A percentile compares a stretch with the other conserved stretches of the same genome.
These are phyloP conservation scores for Macrolepiota albuminosa DNA, from an alignment of 768 basidiomycete species.

Conservation along the genomic window DNA sequence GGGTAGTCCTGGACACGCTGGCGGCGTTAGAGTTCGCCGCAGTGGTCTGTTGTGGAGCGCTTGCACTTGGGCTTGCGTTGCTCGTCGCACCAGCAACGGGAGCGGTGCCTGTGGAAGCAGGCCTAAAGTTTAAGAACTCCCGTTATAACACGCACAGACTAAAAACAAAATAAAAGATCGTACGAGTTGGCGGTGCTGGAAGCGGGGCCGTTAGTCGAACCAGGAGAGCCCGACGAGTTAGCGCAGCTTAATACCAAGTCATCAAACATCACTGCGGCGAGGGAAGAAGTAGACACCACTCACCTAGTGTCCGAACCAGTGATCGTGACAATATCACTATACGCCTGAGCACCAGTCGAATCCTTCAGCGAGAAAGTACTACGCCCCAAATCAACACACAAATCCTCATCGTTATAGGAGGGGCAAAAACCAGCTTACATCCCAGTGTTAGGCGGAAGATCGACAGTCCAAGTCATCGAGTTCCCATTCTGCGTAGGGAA, in stretches of 20 bases:
- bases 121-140: background rate
- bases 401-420: background rate
- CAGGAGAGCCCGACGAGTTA: conserved; percentile 9
- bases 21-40: conserved; percentile 18
- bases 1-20: conserved; percentile 7
- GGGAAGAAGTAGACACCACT: background rate
- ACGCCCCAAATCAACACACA: background rate
- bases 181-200: conserved; percentile 15
- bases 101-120: background rate
- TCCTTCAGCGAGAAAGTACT: conserved; percentile 61
- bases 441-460: conserved; percentile 36
- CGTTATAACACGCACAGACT: background rate
- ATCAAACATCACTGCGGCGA: background rate
- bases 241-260: conserved; percentile 12
- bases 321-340: conserved; percentile 47
- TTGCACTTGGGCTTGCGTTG: background rate
- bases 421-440: conserved; percentile 35
- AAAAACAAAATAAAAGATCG: background rate
- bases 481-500: conserved; percentile 43
- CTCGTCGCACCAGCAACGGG: background rate
- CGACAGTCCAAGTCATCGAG: conserved; percentile 49
- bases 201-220: conserved; percentile 1
- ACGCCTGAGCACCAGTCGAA: conserved; percentile 46
- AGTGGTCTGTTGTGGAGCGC: background rate
- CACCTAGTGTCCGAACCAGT: conserved; percentile 32